phyloP scores from a whole-genome alignment of 345 rosid genomes.

The Firmiana major region DNA sequence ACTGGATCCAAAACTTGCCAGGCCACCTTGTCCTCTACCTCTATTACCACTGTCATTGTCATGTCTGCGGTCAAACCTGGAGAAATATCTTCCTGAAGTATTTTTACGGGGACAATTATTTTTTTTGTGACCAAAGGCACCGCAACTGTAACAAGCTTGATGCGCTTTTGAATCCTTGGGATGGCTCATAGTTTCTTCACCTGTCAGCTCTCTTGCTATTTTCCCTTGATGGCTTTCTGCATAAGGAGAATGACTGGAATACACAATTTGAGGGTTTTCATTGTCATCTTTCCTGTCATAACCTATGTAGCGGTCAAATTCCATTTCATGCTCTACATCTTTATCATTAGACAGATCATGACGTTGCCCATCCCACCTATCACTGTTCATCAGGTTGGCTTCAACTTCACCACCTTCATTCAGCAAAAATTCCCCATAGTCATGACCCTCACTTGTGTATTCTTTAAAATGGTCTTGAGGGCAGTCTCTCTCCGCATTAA shows the following conservation, averaged over 20 bases:
- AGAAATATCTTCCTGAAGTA: constrained; percentile 17
- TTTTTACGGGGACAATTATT: constrained; percentile 29
- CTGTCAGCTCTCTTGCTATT: not conserved
- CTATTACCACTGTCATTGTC: constrained; percentile 16
- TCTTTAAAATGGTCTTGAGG: constrained; percentile 8
- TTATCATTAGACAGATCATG: constrained; percentile 23
- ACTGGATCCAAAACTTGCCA: constrained; percentile 21
- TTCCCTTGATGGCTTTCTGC: constrained; percentile 16
- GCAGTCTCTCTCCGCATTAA: constrained; percentile 13
- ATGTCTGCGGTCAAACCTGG: constrained; percentile 16
- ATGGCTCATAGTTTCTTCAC: constrained; percentile 19
- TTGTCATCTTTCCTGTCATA: constrained; percentile 13
- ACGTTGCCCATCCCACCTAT: constrained; percentile 38
- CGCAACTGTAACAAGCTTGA: constrained; percentile 32
- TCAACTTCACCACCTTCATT: constrained; percentile 25
- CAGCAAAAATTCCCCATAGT: constrained; percentile 21
- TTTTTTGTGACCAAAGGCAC: constrained; percentile 37
- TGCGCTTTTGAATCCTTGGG: constrained; percentile 10
- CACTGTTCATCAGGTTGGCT: constrained; percentile 22
- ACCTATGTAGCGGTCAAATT: constrained; percentile 28
- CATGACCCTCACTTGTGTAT: constrained; percentile 19
- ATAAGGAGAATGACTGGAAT: constrained; percentile 23
- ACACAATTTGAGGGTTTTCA: constrained; percentile 15
- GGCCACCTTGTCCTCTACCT: constrained; percentile 20
- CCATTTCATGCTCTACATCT: constrained; percentile 17